phyloP scores from a whole-genome alignment of 768 basidiomycete species.

The Leccinum truebloodii region DNA sequence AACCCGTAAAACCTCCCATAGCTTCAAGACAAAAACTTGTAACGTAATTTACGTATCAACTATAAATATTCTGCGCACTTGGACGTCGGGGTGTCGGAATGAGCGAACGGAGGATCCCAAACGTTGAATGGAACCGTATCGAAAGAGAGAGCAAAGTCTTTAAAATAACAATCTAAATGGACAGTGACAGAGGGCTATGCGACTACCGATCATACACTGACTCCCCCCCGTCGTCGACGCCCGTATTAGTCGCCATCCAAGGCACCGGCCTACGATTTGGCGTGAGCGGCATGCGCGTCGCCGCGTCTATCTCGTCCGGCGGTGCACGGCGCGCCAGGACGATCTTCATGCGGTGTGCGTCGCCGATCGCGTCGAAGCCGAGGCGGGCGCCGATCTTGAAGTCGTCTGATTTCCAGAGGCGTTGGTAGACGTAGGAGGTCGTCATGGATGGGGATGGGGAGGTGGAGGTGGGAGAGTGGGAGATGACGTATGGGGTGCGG shows the following conservation, averaged over 20 bases:
- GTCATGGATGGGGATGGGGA: slow-evolving; percentile 34
- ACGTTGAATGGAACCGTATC: neutral
- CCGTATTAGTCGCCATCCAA: slow-evolving; percentile 8
- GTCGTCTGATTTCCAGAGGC: slow-evolving; percentile 63
- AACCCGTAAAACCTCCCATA: slow-evolving; percentile 6
- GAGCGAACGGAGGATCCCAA: neutral
- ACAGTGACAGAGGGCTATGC: neutral
- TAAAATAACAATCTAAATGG: neutral
- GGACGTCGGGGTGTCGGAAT: neutral
- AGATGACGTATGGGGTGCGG: slow-evolving; percentile 38
- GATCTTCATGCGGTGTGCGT: slow-evolving; percentile 36
- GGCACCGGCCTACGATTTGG: slow-evolving; percentile 10
- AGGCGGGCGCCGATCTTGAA: slow-evolving; percentile 62
- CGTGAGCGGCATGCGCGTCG: neutral
- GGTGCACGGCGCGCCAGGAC: slow-evolving; percentile 41
- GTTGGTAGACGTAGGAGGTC: slow-evolving; percentile 60
- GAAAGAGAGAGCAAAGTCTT: neutral
- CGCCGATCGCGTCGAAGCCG: slow-evolving; percentile 51
- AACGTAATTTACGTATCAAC: slow-evolving; percentile 36
- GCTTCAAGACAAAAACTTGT: slow-evolving; percentile 25
- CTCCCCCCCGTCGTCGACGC: slow-evolving; percentile 8
- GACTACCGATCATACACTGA: slow-evolving; percentile 15
- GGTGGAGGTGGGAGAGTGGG: slow-evolving; percentile 23
- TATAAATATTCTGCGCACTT: slow-evolving; percentile 29
- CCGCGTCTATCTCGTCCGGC: neutral